Conservation (phyloP, 1,284 basidiomycete species). For the Ceratobasidium sp. region DNA sequence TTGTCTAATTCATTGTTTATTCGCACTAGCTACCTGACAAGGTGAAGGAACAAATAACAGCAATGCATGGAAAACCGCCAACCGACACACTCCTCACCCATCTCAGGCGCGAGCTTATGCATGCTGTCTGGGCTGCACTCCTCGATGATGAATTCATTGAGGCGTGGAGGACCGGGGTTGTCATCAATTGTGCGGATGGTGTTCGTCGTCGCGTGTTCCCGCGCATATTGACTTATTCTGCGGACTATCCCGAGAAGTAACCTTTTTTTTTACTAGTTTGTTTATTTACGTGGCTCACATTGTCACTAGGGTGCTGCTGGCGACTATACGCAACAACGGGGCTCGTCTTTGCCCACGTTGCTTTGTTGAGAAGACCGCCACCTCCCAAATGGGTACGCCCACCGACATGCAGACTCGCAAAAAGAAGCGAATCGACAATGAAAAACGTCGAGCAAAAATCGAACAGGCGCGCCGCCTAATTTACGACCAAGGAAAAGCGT, state of each 20-base stretch:
- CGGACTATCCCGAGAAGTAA: slow-evolving; percentile 60
- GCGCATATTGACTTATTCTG: slow-evolving; percentile 58
- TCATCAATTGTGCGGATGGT: slow-evolving; percentile 56
- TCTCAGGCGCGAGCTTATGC: slow-evolving; percentile 57
- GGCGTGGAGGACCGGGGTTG: slow-evolving; percentile 55
- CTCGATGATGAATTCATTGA: slow-evolving; percentile 53
- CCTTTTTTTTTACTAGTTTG: slow-evolving; percentile 35
- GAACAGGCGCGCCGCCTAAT: slow-evolving; percentile 9
- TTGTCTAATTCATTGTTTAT: background rate
- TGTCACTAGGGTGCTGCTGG: slow-evolving; percentile 44
- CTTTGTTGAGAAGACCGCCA: slow-evolving; percentile 25
- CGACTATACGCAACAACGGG: slow-evolving; percentile 46
- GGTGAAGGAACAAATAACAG: slow-evolving; percentile 3
- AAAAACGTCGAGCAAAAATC: background rate
- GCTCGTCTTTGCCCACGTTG: slow-evolving; percentile 44
- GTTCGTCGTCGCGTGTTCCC: slow-evolving; percentile 54
- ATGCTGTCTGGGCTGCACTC: slow-evolving; percentile 54
- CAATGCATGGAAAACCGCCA: slow-evolving; percentile 23
- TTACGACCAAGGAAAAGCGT: slow-evolving; percentile 15
- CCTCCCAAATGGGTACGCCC: slow-evolving; percentile 44
- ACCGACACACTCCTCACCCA: slow-evolving; percentile 48
- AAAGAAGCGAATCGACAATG: background rate
- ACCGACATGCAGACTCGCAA: slow-evolving; percentile 48
- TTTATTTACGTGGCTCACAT: background rate
- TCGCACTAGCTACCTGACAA: background rate